phyloP scores from a whole-genome alignment of 306 rosid genomes.

The Albizia julibrissin region DNA sequence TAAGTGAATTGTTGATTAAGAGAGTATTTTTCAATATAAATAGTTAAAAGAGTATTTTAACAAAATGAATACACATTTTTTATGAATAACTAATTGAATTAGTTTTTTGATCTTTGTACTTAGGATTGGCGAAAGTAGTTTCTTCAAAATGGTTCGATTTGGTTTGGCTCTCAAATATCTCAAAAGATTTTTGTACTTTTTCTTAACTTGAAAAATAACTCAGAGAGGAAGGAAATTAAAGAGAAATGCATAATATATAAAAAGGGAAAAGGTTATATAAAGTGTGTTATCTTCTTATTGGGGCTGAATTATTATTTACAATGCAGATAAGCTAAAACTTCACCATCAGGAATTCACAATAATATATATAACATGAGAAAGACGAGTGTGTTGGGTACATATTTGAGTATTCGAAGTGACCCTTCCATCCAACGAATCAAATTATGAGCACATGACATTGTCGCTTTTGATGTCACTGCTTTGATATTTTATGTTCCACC shows the following conservation, averaged over 20 bases:
- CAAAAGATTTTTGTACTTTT: neutral
- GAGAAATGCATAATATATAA: neutral
- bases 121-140: neutral
- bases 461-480: neutral
- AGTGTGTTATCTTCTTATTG: neutral
- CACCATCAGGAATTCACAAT: neutral
- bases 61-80: too few relatives aligned
- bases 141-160: neutral
- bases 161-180: neutral
- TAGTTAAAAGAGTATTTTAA: too few relatives aligned
- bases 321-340: neutral
- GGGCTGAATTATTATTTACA: neutral
- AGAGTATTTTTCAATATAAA: too few relatives aligned
- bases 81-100: too few relatives aligned
- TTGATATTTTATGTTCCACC: neutral
- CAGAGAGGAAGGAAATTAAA: neutral
- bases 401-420: neutral
- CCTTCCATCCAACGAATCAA: neutral
- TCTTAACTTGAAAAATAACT: neutral
- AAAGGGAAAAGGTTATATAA: neutral
- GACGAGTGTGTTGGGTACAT: neutral
- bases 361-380: neutral
- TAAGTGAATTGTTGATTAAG: too few relatives aligned
- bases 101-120: too few relatives aligned
- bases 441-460: neutral